Percentiles rank a stretch among this genome's conserved stretches.
These are phyloP conservation scores for Elymus sibiricus DNA, from an alignment of 176 grass and related monocot genomes.

Conservation along the genomic window DNA sequence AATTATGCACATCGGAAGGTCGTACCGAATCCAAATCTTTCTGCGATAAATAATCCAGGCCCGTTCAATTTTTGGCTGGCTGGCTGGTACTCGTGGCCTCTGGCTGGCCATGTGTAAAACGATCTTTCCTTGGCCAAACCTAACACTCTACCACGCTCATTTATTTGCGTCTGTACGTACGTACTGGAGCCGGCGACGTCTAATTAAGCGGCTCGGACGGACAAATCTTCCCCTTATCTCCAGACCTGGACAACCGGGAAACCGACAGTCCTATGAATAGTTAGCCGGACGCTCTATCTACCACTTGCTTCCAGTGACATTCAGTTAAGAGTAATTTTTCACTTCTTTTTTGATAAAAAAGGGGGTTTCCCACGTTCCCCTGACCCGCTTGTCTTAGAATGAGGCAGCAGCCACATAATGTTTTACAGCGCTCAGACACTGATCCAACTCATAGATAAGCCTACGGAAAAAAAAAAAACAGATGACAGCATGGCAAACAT, in stretches of 20 bases:
- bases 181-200: background rate
- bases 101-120: slow-evolving; percentile 12
- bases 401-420: no score
- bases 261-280: background rate
- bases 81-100: background rate
- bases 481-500: no score
- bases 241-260: background rate
- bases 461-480: no score
- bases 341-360: no score
- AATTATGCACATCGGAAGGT: slow-evolving; percentile 2
- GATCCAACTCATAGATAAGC: no score
- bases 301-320: background rate
- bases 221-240: background rate
- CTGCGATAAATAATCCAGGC: background rate
- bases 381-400: no score
- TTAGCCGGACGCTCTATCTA: background rate
- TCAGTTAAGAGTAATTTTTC: background rate
- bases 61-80: background rate
- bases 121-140: background rate
- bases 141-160: slow-evolving; percentile 5
- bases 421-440: no score
- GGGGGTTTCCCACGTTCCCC: no score
- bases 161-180: background rate
- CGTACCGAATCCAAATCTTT: background rate
- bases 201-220: background rate